Percentiles rank a stretch among this genome's conserved stretches.
phyloP scores from a whole-genome alignment of 2,329 filamentous ascomycete genomes.

The Pochonia chlamydosporia region DNA sequence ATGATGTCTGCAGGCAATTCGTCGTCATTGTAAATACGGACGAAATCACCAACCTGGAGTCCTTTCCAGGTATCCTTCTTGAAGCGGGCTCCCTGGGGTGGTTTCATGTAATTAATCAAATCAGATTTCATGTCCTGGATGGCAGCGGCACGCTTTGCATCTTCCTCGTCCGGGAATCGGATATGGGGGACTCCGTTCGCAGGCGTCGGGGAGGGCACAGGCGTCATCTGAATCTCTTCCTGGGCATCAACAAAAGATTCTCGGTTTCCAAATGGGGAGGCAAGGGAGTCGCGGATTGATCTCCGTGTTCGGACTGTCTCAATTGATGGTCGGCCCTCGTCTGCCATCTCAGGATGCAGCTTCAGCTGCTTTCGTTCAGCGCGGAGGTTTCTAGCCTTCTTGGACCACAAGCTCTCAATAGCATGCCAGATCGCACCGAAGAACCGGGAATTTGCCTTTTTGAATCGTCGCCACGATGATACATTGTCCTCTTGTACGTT shows the following conservation, averaged over 20 bases:
- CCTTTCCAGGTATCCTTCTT: conserved; percentile 95
- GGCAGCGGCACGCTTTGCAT: conserved; percentile 28
- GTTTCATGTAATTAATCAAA: conserved; percentile 66
- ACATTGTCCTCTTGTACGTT: conserved; percentile 86
- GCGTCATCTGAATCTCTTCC: conserved; percentile 90
- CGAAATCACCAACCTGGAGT: conserved; percentile 89
- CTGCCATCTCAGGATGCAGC: conserved; percentile 21
- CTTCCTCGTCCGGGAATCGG: conserved; percentile 32
- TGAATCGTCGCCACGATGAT: conserved; percentile 78
- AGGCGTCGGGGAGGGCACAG: conserved; percentile 73
- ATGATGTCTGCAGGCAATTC: conserved; percentile 92
- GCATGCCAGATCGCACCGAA: conserved; percentile 48
- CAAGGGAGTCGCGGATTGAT: conserved; percentile 30
- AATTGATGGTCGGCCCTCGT: conserved; percentile 57
- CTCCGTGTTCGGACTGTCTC: conserved; percentile 29
- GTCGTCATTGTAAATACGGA: conserved; percentile 93
- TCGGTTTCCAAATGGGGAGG: conserved; percentile 48
- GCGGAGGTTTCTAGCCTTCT: conserved; percentile 43
- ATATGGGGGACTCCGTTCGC: conserved; percentile 30
- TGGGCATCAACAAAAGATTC: conserved; percentile 48
- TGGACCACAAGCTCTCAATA: conserved; percentile 43
- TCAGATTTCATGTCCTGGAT: conserved; percentile 43
- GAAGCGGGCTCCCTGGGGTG: conserved; percentile 69
- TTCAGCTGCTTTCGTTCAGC: conserved; percentile 37
- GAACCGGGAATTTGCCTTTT: conserved; percentile 73